phyloP scores from a whole-genome alignment of 2,329 filamentous ascomycete species.

The Stemphylium beticola region DNA sequence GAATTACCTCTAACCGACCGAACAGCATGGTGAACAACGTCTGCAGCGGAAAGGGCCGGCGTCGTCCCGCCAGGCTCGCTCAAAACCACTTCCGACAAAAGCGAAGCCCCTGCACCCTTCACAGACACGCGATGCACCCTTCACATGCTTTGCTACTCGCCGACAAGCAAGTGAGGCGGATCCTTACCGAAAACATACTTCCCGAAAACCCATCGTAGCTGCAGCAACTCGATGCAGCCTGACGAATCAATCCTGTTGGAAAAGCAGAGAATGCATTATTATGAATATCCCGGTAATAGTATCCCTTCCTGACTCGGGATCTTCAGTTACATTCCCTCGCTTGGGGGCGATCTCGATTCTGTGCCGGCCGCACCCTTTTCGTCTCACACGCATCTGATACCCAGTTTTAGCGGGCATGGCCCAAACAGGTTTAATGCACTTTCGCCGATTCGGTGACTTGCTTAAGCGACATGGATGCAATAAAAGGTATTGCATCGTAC shows the following conservation, averaged over 20 bases:
- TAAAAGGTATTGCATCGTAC: constrained; percentile 22
- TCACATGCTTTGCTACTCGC: constrained; percentile 7
- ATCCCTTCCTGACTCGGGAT: constrained; percentile 11
- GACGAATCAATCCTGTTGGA: constrained; percentile 3
- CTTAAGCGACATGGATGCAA: constrained; percentile 27
- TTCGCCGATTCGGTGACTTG: constrained; percentile 14
- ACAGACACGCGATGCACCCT: constrained; percentile 2
- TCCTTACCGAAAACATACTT: constrained; percentile 8
- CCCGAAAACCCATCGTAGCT: constrained; percentile 4
- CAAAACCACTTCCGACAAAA: constrained; percentile 3
- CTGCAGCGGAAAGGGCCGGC: background rate
- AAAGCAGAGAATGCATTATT: constrained; percentile 7
- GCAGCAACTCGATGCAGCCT: constrained; percentile 1
- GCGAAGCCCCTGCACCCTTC: constrained; percentile 2
- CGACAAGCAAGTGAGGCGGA: constrained; percentile 2
- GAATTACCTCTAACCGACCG: background rate
- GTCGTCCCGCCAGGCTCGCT: background rate
- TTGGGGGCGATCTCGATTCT: constrained; percentile 19
- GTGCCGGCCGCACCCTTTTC: constrained; percentile 15
- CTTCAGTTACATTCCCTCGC: constrained; percentile 5
- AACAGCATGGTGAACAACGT: background rate
- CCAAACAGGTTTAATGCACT: constrained; percentile 18
- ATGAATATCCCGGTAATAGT: constrained; percentile 9
- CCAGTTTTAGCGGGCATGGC: constrained; percentile 10
- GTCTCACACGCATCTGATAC: constrained; percentile 19